A percentile compares a stretch with the other conserved stretches of the same genome.
Conservation (phyloP, 176 grass and related monocot species). For the Guadua angustifolia region DNA sequence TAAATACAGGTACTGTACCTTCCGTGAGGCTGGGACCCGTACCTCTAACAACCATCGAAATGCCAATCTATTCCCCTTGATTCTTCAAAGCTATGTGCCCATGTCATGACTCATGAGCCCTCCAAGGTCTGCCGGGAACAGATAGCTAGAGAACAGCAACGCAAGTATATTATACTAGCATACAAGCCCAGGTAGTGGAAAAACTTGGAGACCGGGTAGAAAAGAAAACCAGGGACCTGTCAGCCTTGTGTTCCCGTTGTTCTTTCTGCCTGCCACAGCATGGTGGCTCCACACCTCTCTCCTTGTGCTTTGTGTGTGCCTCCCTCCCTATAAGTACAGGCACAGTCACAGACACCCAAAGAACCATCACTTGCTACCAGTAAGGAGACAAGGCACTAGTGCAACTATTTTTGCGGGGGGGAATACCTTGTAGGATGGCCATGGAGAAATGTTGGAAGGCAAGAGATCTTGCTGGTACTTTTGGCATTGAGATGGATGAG, state of each 20-base stretch:
- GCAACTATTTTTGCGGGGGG: not conserved
- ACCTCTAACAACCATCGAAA: conserved; percentile 36
- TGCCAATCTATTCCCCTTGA: not conserved
- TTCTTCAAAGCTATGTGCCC: conserved; percentile 31
- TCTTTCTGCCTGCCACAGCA: conserved; percentile 50
- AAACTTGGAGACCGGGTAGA: conserved; percentile 42
- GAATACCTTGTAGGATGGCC: conserved; percentile 15
- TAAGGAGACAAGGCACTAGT: not conserved
- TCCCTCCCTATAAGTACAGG: conserved; percentile 56
- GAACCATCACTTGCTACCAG: conserved; percentile 20
- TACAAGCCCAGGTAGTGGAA: conserved; percentile 27
- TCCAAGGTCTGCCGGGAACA: conserved; percentile 48
- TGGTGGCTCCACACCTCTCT: conserved; percentile 47
- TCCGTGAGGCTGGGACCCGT: conserved; percentile 40
- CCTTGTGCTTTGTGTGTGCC: conserved; percentile 72
- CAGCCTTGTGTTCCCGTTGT: conserved; percentile 55
- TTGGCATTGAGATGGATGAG: conserved; percentile 43
- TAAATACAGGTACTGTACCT: conserved; percentile 5
- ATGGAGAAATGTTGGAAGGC: conserved; percentile 59
- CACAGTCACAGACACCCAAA: not conserved
- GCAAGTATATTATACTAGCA: conserved; percentile 21
- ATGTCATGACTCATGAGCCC: no score
- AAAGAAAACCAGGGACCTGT: conserved; percentile 67
- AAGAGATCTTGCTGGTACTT: conserved; percentile 24
- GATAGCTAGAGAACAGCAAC: conserved; percentile 45